These are phyloP conservation scores for Capsicum rhomboideum DNA, from an alignment of 257 asterid genomes.

Conservation along the genomic window DNA sequence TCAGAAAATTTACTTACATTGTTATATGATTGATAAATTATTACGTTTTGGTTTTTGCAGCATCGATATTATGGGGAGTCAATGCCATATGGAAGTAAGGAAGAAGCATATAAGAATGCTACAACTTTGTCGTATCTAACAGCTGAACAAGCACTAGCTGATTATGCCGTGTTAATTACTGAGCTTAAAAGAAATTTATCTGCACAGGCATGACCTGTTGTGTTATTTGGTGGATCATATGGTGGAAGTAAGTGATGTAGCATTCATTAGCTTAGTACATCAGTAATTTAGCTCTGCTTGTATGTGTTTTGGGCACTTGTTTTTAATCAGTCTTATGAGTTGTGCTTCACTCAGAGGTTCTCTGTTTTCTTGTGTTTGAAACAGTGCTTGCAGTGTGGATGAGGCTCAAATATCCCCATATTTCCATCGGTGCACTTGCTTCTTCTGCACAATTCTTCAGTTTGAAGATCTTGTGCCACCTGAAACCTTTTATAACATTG, in stretches of 20 bases:
- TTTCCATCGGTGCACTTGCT: conserved; percentile 92
- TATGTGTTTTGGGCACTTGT: background rate
- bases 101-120: conserved; percentile 70
- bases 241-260: conserved; percentile 73
- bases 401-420: conserved; percentile 93
- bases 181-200: conserved; percentile 72
- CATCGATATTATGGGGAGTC: conserved; percentile 94
- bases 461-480: conserved; percentile 84
- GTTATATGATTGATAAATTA: background rate
- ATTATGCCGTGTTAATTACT: conserved; percentile 72
- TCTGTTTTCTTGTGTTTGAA: background rate
- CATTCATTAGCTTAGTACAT: background rate
- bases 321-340: background rate
- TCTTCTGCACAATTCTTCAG: conserved; percentile 86
- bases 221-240: conserved; percentile 93
- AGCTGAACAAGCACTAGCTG: conserved; percentile 91
- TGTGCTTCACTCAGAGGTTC: background rate
- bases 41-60: conserved; percentile 37
- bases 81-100: conserved; percentile 66
- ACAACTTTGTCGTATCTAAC: conserved; percentile 63
- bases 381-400: conserved; percentile 98
- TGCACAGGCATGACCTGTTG: conserved; percentile 74
- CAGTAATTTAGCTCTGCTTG: background rate
- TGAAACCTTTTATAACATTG: conserved; percentile 73
- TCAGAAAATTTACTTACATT: background rate